These are phyloP conservation scores for Drosera spatulata DNA, from an alignment of 179 eudicot genomes.

Conservation along the genomic window DNA sequence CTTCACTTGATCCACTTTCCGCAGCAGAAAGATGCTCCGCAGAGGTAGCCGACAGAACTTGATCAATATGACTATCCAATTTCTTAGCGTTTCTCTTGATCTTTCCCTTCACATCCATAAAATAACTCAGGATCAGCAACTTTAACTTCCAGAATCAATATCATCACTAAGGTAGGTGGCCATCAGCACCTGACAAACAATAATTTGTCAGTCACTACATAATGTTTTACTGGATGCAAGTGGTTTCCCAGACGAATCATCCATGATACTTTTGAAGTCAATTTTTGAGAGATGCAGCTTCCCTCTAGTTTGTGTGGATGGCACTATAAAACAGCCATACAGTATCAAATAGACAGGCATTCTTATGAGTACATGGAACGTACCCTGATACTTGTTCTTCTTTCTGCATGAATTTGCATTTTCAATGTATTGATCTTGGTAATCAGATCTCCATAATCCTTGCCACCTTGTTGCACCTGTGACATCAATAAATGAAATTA, in stretches of 20 bases:
- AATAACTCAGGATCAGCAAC: neutral
- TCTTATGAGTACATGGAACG: conserved; percentile 5
- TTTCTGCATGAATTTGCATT: conserved; percentile 58
- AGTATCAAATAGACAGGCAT: neutral
- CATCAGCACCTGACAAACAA: neutral
- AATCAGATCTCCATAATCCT: conserved; percentile 26
- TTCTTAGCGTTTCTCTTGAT: conserved; percentile 39
- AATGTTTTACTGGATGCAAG: neutral
- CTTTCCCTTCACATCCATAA: conserved; percentile 49
- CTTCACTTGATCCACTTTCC: conserved; percentile 15
- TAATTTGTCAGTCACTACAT: neutral
- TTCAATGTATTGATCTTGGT: conserved; percentile 42
- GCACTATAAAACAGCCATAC: neutral
- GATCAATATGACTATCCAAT: conserved; percentile 36
- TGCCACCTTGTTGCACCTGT: conserved; percentile 6
- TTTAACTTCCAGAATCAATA: neutral
- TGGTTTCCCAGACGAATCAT: neutral
- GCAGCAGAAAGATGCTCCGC: conserved; percentile 7
- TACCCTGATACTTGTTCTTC: conserved; percentile 47
- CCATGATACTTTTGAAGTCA: neutral
- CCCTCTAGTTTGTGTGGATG: neutral
- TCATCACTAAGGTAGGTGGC: neutral
- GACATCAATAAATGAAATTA: no score
- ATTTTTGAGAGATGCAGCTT: neutral
- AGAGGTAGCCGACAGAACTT: conserved; percentile 19